phyloP scores from a whole-genome alignment of 495 filamentous ascomycete species.

The Xylaria flabelliformis region DNA sequence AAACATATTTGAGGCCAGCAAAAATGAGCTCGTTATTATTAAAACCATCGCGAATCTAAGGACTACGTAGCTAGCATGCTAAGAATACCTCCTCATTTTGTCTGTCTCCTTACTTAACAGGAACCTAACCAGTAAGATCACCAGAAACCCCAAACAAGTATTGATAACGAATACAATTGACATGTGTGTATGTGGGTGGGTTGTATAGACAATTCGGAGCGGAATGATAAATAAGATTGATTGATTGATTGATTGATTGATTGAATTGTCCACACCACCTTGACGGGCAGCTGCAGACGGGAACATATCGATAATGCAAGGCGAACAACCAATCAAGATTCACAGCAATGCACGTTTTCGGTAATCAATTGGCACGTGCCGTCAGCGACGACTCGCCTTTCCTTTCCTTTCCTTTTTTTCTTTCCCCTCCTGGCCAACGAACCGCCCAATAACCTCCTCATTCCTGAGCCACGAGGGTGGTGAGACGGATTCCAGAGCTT shows the following conservation, averaged over 20 bases:
- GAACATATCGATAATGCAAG: not conserved
- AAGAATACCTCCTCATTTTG: no score
- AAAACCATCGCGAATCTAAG: no score
- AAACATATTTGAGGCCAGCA: no score
- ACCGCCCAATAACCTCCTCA: constrained; percentile 17
- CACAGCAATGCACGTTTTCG: constrained; percentile 19
- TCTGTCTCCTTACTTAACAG: no score
- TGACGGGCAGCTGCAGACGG: not conserved
- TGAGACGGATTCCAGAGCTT: constrained; percentile 15
- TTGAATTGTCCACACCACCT: not conserved
- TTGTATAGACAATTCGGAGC: not conserved
- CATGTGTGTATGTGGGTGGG: not conserved
- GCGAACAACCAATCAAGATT: constrained; percentile 6
- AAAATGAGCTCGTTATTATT: no score
- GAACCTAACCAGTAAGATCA: no score
- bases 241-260: no score
- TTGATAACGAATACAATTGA: not conserved
- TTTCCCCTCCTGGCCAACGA: not conserved
- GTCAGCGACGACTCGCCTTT: not conserved
- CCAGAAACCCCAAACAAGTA: not conserved
- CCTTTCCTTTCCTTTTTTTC: not conserved
- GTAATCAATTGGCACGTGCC: constrained; percentile 18
- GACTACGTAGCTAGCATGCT: no score
- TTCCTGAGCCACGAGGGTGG: constrained; percentile 11
- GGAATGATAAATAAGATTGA: not conserved